A percentile compares a stretch with the other conserved stretches of the same genome.
Evolutionary conservation across 345 rosid genomes (phyloP).

Genomic region (Melastoma malabathricum): DNA sequence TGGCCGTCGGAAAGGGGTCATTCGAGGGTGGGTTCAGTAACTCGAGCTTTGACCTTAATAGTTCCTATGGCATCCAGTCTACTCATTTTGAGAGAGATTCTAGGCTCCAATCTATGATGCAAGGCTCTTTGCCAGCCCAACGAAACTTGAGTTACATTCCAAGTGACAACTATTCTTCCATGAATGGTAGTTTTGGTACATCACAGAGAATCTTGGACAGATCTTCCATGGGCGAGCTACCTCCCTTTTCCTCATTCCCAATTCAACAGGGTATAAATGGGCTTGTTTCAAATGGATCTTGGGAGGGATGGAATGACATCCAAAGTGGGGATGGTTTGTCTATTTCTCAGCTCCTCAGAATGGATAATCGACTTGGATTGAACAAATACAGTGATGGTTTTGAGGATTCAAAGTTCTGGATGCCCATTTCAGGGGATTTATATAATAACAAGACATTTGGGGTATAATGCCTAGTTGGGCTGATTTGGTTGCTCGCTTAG

Average conservation of each 20-base stretch:
- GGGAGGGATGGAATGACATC: constrained; percentile 68
- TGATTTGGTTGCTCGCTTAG: neutral
- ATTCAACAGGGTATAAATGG: constrained; percentile 49
- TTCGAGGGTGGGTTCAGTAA: constrained; percentile 37
- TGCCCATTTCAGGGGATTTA: constrained; percentile 55
- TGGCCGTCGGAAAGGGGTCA: constrained; percentile 85
- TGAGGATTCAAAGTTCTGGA: constrained; percentile 54
- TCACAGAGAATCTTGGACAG: constrained; percentile 52
- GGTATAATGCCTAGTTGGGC: constrained; percentile 30
- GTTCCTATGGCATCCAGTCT: constrained; percentile 26
- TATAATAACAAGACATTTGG: constrained; percentile 66
- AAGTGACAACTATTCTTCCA: constrained; percentile 42
- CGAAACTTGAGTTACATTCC: constrained; percentile 37
- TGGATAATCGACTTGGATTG: constrained; percentile 38
- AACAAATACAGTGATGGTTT: constrained; percentile 48
- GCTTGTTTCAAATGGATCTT: constrained; percentile 43
- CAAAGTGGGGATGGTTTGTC: constrained; percentile 44
- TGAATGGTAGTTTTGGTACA: constrained; percentile 37
- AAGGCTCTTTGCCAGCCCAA: constrained; percentile 48
- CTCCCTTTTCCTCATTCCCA: constrained; percentile 37
- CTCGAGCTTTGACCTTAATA: constrained; percentile 43
- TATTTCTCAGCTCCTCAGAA: constrained; percentile 58
- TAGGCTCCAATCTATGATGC: constrained; percentile 48
- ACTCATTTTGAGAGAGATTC: constrained; percentile 48
- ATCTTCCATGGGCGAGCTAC: constrained; percentile 35